Base-by-base conservation (phyloP, 139 green algal genomes). In the Haematococcus lacustris region DNA sequence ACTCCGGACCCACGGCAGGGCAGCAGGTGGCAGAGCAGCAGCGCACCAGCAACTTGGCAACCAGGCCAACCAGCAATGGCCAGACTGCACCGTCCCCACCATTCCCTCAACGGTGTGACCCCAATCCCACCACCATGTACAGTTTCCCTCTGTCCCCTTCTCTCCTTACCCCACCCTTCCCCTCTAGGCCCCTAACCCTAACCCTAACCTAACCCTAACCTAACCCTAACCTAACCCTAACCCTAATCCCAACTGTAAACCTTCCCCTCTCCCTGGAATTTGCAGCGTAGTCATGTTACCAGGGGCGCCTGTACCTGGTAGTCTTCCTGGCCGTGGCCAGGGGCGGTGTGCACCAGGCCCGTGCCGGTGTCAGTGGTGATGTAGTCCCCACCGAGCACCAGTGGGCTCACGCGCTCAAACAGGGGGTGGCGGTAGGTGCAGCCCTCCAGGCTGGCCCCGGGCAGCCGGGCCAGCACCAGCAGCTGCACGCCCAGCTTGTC, bases 301-400 rank as follows among this genome's bases (percentile, higher is more conserved):
- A 30, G 3, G 3, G 30, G 4, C 2, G 32, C 41, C 2, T 75
- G 9, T 33, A 87, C 87, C 87, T 82, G 76, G 83, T 97, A 99
- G 78, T 99, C 95, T 80, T 98, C 93, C 82, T 94, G 87, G 3
- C 94, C 94, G 78, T 98, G 95, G n/a, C 95, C 95, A 0, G 95
- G 95, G 9, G 83, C 81, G 1, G 91, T 97, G 88, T 99, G 96
- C 38, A 99, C 96, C 57, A 99, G 87, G 3, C 96, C 96, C 35
- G 95, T 99, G 61, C 95, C 79, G 25, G 78, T 84, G 35, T 99
- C 96, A 0, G 93, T 97, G 30, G 96, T 99, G 89, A 99, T 98
- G 88, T 98, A 99, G 66, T 98, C 95, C 0, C 96, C 95, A 3
- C 95, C 96, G 13, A 97, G 73, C 21, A 99, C 90, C n/a, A 98